A percentile compares a stretch with the other conserved stretches of the same genome.
Evolutionary conservation across 2,329 filamentous ascomycete species (phyloP).

Genomic region (Colletotrichum siamense): DNA sequence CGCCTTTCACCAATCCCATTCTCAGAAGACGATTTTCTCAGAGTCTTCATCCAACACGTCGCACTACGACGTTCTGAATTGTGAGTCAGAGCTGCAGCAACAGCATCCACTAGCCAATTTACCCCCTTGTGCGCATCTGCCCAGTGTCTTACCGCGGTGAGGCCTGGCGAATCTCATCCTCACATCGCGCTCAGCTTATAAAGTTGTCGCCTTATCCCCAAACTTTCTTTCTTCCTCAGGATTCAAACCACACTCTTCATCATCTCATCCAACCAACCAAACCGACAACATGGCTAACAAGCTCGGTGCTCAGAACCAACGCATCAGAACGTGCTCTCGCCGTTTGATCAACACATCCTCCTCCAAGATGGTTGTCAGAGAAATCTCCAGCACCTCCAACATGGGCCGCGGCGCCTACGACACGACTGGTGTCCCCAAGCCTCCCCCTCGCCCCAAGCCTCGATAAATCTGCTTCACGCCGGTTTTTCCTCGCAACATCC

Average conservation of each 20-base stretch:
- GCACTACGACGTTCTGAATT: conserved; percentile 18
- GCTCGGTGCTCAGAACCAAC: background rate
- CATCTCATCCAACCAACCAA: background rate
- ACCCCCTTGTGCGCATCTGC: conserved; percentile 1
- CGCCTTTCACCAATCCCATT: conserved; percentile 20
- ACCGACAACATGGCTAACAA: conserved; percentile 16
- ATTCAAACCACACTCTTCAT: background rate
- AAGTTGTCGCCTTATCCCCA: conserved; percentile 21
- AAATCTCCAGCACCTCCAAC: conserved; percentile 39
- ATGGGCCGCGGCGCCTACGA: conserved; percentile 60
- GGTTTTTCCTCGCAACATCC: background rate
- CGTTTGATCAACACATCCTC: background rate
- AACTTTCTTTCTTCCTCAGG: conserved; percentile 12
- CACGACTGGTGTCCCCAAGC: conserved; percentile 55
- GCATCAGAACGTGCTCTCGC: background rate
- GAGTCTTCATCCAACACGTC: conserved; percentile 21
- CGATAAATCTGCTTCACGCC: conserved; percentile 30
- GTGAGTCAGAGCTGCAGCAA: conserved; percentile 25
- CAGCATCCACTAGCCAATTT: conserved; percentile 19
- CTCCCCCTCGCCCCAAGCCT: conserved; percentile 47
- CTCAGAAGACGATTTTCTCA: conserved; percentile 39
- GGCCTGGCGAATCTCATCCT: conserved; percentile 1
- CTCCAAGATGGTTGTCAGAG: conserved; percentile 40
- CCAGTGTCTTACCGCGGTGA: background rate
- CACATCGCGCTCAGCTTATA: conserved; percentile 33